phyloP scores from a whole-genome alignment of 192 early-diverging fungal genomes.

The Umbelopsis sp. region DNA sequence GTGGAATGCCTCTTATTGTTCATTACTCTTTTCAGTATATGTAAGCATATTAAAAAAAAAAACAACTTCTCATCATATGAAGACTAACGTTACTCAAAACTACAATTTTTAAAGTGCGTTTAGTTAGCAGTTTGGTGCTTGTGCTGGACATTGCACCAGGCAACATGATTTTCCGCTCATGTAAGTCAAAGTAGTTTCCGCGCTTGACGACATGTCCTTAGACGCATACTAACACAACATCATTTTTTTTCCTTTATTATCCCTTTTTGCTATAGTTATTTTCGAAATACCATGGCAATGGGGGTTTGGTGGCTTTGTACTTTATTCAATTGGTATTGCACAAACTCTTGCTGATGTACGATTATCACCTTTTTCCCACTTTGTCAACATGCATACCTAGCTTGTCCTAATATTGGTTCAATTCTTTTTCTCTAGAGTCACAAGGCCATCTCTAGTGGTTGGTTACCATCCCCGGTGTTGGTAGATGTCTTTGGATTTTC shows the following conservation, averaged over 20 bases:
- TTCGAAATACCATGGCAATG: slow-evolving; percentile 36
- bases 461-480: slow-evolving; percentile 22
- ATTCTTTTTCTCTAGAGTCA: slow-evolving; percentile 19
- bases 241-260: background rate
- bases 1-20: slow-evolving; percentile 22
- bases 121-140: slow-evolving; percentile 24
- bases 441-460: slow-evolving; percentile 21
- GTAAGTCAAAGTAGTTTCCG: slow-evolving; percentile 12
- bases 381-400: background rate
- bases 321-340: slow-evolving; percentile 35
- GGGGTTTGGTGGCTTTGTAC: slow-evolving; percentile 24
- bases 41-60: slow-evolving; percentile 1
- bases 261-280: slow-evolving; percentile 9
- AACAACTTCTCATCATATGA: background rate
- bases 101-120: slow-evolving; percentile 11
- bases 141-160: slow-evolving; percentile 22
- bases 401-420: background rate
- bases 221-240: background rate
- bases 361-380: background rate
- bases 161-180: slow-evolving; percentile 25
- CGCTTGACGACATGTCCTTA: background rate
- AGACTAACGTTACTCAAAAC: background rate
- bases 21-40: slow-evolving; percentile 23
- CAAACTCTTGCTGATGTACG: slow-evolving; percentile 35
- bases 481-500: slow-evolving; percentile 28